Conservation (phyloP, 1,284 basidiomycete species). For the Cryptococcus deneoformans region DNA sequence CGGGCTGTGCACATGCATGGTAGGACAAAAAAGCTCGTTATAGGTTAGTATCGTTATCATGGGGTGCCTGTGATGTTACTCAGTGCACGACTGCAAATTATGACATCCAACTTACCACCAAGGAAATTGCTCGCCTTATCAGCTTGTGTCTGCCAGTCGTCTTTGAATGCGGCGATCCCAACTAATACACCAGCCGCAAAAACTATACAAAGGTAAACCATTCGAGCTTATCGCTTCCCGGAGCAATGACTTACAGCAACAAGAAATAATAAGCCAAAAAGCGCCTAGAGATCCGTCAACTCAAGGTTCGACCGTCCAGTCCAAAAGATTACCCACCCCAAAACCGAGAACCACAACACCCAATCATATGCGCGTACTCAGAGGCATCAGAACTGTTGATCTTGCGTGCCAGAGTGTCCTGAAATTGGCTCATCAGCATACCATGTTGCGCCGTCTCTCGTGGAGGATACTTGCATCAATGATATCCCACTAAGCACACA, state of each 20-base stretch:
- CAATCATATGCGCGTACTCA: slow-evolving; percentile 82
- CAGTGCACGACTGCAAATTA: background rate
- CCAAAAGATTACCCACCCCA: slow-evolving; percentile 45
- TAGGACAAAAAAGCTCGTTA: background rate
- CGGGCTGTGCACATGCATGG: slow-evolving; percentile 1
- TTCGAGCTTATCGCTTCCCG: background rate
- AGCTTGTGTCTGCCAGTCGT: slow-evolving; percentile 39
- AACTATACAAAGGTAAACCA: slow-evolving; percentile 45
- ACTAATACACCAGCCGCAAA: slow-evolving; percentile 80
- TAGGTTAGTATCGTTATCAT: background rate
- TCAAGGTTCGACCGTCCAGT: too few species aligned
- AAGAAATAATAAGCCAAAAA: slow-evolving; percentile 76
- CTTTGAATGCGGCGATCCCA: slow-evolving; percentile 83
- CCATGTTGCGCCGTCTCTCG: background rate
- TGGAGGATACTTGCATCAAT: slow-evolving; percentile 55
- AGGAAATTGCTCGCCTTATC: slow-evolving; percentile 38
- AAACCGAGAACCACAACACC: slow-evolving; percentile 54
- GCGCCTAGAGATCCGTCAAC: slow-evolving; percentile 58
- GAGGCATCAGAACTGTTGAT: slow-evolving; percentile 90
- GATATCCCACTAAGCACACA: slow-evolving; percentile 71
- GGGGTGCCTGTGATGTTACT: slow-evolving; percentile 15
- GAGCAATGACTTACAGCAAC: slow-evolving; percentile 53
- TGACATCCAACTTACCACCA: slow-evolving; percentile 28
- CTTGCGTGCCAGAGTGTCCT: slow-evolving; percentile 83
- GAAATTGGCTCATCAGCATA: background rate